Base-by-base conservation (phyloP, 2,329 filamentous ascomycete species). In the Pezicula rhizophila region DNA sequence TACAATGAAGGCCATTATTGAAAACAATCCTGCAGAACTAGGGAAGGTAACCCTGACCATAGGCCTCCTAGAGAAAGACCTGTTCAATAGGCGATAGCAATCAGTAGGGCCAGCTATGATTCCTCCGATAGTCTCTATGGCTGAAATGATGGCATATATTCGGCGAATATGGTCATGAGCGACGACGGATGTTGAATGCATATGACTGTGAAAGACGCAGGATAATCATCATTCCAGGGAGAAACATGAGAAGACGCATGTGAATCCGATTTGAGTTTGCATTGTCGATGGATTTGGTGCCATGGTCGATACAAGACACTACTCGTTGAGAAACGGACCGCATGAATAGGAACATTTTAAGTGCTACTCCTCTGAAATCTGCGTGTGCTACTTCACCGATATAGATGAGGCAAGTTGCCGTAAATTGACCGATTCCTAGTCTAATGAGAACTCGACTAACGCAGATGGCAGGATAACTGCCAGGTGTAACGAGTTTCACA, bases 331-430 rank as follows among this genome's bases (percentile, higher is more conserved):
- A 66, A 26, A 65, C 47, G 5, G 67, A 68, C 23, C 68, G 57
- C 35, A 63, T 64, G 45, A 70, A 61, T 50, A 70, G 68, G 63
- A 65, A 69, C 55, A 64, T 68, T 65, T 67, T 67, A n/a, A 69
- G 58, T 26, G 67, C 58, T 7, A 64, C 64, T 15, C 61, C 59
- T 17, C 65, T 64, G 46, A 68, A 56, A 1, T 51, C 51, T n/a
- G 60, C 58, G 3, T 66, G 65, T 2, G 66, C 61, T 12, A 65
- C 55, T 53, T 64, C 65, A 28, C 66, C 65, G 53, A 67, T 68
- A 55, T 67, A 68, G 28, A 68, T 34, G 23, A 65, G 66, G 34
- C 64, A 69, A 7, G 68, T 67, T 11, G 66, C 67, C 6, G 66
- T 67, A 31, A 69, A 69, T 35, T 64, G 63, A 25, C 67, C 68